Percentiles rank a stretch among this genome's conserved stretches.
Evolutionary conservation across 352 stramenopile genomes (phyloP).

Genomic region (Phytopythium mirpurense): DNA sequence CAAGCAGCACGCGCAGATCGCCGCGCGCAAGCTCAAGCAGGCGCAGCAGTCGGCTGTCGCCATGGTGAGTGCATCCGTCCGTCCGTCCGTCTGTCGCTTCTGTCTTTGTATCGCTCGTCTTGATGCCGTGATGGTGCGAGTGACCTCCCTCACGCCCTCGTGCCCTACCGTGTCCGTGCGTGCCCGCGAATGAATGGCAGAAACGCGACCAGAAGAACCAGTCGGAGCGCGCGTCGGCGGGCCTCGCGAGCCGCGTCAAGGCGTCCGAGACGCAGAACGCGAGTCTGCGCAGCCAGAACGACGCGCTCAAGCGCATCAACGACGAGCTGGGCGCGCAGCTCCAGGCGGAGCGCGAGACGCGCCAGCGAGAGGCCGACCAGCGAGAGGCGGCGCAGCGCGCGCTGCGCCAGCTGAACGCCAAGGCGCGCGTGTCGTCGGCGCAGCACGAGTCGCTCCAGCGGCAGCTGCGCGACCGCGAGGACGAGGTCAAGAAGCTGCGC

Average conservation of each 20-base stretch:
- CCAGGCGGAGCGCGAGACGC: constrained; percentile 64
- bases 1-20: constrained; percentile 88
- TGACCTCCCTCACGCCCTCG: too few species aligned
- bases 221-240: constrained; percentile 82
- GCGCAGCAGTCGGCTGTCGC: constrained; percentile 89
- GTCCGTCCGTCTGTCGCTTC: too few species aligned
- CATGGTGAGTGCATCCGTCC: constrained; percentile 59
- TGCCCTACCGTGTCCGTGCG: too few species aligned
- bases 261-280: constrained; percentile 66
- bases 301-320: constrained; percentile 60
- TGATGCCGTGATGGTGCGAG: too few species aligned
- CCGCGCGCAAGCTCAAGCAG: constrained; percentile 80
- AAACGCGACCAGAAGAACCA: constrained; percentile 92
- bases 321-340: constrained; percentile 65
- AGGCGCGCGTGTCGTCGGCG: constrained; percentile 54
- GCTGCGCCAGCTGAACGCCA: constrained; percentile 61
- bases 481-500: constrained; percentile 77
- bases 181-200: constrained; percentile 21
- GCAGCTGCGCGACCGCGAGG: constrained; percentile 68
- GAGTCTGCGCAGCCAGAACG: constrained; percentile 55
- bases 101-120: too few species aligned
- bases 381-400: constrained; percentile 58
- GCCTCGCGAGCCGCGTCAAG: constrained; percentile 78
- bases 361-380: constrained; percentile 59
- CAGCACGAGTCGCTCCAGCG: constrained; percentile 66